A percentile compares a stretch with the other conserved stretches of the same genome.
Conservation (phyloP, 345 rosid genomes). For the Citrus trifoliata region DNA sequence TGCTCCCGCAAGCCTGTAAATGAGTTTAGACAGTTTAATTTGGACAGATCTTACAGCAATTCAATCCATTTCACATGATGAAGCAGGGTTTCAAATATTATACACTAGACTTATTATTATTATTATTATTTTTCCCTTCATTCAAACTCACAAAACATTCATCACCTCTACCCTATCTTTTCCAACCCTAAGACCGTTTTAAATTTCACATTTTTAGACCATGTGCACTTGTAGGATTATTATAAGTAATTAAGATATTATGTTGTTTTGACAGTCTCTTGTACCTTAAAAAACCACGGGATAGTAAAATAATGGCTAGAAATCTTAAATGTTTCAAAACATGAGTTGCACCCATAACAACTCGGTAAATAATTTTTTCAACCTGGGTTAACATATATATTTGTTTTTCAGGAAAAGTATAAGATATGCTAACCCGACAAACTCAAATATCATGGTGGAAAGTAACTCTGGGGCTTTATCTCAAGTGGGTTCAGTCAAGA, state of each 20-base stretch:
- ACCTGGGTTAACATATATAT: background rate
- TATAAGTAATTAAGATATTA: background rate
- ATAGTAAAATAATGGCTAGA: too few relatives aligned
- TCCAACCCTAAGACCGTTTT: background rate
- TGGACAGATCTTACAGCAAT: too few relatives aligned
- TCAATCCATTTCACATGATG: too few relatives aligned
- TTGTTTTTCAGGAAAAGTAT: background rate
- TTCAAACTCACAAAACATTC: background rate
- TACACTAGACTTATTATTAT: too few relatives aligned
- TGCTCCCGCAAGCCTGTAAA: too few relatives aligned
- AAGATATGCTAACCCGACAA: background rate
- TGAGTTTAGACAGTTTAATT: too few relatives aligned
- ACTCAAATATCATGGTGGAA: background rate
- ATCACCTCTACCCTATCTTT: too few relatives aligned
- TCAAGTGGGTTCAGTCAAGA: too few relatives aligned
- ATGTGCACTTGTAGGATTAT: too few relatives aligned
- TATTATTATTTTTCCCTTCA: background rate
- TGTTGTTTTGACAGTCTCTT: background rate
- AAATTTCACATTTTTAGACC: background rate
- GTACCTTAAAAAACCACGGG: too few relatives aligned
- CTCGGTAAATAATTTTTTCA: background rate
- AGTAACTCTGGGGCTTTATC: background rate
- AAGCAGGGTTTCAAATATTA: too few relatives aligned
- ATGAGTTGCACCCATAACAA: background rate
- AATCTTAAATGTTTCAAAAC: slow-evolving; percentile 39